phyloP scores from a whole-genome alignment of 2,329 filamentous ascomycete genomes.

The Sporothrix pseudoabietina region DNA sequence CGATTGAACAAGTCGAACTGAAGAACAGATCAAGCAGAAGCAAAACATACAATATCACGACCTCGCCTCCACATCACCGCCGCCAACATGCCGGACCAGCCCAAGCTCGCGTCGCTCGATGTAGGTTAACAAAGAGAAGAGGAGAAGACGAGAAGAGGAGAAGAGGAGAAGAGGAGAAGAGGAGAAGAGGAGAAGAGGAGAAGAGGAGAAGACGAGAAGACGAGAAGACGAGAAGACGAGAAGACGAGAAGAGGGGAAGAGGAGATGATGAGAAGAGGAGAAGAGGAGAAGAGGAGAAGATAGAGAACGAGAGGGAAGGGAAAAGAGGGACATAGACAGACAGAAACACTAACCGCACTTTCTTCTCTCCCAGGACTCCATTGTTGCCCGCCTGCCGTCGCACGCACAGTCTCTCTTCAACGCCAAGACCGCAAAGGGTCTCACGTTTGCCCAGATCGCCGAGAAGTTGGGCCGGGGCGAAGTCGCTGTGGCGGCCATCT shows the following conservation, averaged over 20 bases:
- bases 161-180: neutral
- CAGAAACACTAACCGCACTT: neutral
- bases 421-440: conserved; percentile 73
- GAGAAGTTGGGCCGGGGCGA: conserved; percentile 74
- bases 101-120: conserved; percentile 44
- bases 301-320: neutral
- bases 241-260: neutral
- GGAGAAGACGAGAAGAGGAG: neutral
- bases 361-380: conserved; percentile 55
- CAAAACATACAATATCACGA: neutral
- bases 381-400: conserved; percentile 68
- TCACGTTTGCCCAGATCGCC: conserved; percentile 80
- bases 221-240: neutral
- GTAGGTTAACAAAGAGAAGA: conserved; percentile 38
- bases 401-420: conserved; percentile 75
- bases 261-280: too few species aligned
- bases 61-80: neutral
- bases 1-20: neutral
- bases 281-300: neutral
- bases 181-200: neutral
- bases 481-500: conserved; percentile 82
- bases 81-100: conserved; percentile 37
- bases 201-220: neutral
- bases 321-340: neutral
- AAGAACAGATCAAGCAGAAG: neutral